Evolutionary conservation across 495 filamentous ascomycete genomes (phyloP).

Genomic region (Trichodelitschia bisporula): DNA sequence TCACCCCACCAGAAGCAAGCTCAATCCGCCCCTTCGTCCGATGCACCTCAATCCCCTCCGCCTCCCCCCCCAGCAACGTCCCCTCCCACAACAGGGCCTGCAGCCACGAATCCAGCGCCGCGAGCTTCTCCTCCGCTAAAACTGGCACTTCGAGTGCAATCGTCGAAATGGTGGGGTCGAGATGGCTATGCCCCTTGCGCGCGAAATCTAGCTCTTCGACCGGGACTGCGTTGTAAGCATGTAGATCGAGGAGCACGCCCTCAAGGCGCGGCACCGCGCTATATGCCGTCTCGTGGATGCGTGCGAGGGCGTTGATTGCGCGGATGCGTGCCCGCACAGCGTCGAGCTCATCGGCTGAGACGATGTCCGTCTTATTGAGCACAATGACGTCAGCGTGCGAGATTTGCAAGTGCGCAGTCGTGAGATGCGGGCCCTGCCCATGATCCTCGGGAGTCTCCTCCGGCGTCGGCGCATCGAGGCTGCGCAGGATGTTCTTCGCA

Average conservation of each 20-base stretch:
- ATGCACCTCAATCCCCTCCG: constrained; percentile 43
- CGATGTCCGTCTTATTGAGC: constrained; percentile 82
- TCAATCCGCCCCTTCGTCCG: constrained; percentile 57
- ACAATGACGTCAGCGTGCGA: constrained; percentile 92
- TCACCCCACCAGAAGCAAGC: constrained; percentile 31
- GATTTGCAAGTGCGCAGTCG: constrained; percentile 86
- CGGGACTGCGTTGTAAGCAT: constrained; percentile 70
- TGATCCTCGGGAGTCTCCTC: constrained; percentile 12
- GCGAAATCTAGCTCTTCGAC: constrained; percentile 30
- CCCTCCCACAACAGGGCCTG: constrained; percentile 65
- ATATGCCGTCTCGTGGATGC: constrained; percentile 55
- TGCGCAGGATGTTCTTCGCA: constrained; percentile 68
- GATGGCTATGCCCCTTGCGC: constrained; percentile 29
- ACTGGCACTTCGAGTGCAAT: constrained; percentile 36
- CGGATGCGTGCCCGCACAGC: constrained; percentile 37
- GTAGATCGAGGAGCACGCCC: constrained; percentile 65
- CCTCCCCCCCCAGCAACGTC: constrained; percentile 25
- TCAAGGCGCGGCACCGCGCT: constrained; percentile 61
- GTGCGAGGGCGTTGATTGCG: constrained; percentile 77
- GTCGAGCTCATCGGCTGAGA: constrained; percentile 40
- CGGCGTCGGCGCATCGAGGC: constrained; percentile 42
- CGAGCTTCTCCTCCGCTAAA: constrained; percentile 26
- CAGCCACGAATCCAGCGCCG: constrained; percentile 56
- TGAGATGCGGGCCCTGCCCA: constrained; percentile 39
- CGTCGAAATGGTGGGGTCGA: constrained; percentile 85